Conservation (phyloP, 306 rosid species). For the Alnus rubra region DNA sequence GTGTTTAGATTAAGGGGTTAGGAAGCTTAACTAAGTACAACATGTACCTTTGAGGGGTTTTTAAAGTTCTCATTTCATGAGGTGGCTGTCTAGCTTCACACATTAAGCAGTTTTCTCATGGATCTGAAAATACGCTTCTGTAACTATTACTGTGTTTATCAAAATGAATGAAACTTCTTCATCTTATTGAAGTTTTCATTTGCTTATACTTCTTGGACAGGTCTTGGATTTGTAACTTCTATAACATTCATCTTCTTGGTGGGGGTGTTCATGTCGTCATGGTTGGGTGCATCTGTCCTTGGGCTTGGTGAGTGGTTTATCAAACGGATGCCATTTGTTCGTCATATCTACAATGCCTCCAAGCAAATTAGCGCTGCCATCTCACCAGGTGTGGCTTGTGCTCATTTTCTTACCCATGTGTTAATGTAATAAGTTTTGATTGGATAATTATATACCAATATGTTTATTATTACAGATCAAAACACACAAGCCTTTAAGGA, state of each 20-base stretch:
- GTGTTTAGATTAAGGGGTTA: neutral
- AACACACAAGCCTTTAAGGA: conserved; percentile 91
- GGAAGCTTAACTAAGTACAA: neutral
- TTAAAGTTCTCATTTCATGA: neutral
- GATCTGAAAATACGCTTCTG: neutral
- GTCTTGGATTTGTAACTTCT: conserved; percentile 91
- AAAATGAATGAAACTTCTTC: neutral
- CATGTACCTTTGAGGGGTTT: neutral
- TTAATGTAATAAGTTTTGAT: conserved; percentile 10
- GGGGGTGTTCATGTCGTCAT: conserved; percentile 95
- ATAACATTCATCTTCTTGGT: conserved; percentile 82
- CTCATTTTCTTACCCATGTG: conserved; percentile 1
- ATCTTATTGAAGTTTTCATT: conserved; percentile 3
- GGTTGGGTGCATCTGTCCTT: conserved; percentile 94
- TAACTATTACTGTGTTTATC: neutral
- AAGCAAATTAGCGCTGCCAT: conserved; percentile 94
- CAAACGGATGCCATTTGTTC: conserved; percentile 90
- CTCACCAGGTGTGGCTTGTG: conserved; percentile 70
- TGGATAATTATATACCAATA: conserved; percentile 19
- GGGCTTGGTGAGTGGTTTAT: conserved; percentile 95
- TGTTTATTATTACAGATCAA: conserved; percentile 56
- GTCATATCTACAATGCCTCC: conserved; percentile 88
- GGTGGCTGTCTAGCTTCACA: neutral
- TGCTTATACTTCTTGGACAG: conserved; percentile 41
- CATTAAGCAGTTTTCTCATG: neutral